A percentile compares a stretch with the other conserved stretches of the same genome.
phyloP scores from a whole-genome alignment of 2,329 filamentous ascomycete genomes.

The Balansia obtecta region DNA sequence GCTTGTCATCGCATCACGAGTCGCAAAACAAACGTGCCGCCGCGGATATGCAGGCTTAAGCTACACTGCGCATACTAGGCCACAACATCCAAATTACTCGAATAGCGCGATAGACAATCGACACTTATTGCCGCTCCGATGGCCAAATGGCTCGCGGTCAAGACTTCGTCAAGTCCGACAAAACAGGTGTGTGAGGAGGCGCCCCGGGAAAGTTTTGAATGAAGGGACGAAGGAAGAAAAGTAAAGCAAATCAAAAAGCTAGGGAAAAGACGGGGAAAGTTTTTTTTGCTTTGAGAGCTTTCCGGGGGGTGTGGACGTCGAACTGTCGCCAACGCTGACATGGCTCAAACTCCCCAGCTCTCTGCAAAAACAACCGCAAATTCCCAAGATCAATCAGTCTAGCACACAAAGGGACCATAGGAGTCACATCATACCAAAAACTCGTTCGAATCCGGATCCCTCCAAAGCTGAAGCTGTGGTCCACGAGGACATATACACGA shows the following conservation, averaged over 20 bases:
- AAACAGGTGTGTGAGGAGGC: neutral
- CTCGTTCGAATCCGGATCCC: neutral
- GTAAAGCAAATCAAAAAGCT: too few species aligned
- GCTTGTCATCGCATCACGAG: neutral
- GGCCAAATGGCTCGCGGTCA: neutral
- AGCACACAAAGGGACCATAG: neutral
- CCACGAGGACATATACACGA: constrained; percentile 89
- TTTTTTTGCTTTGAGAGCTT: too few species aligned
- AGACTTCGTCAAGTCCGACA: neutral
- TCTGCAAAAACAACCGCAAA: neutral
- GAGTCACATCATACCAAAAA: neutral
- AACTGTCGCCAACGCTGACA: neutral
- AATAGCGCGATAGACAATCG: neutral
- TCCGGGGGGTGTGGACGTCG: neutral
- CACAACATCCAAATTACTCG: neutral
- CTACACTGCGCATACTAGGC: neutral
- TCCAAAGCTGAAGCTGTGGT: constrained; percentile 4
- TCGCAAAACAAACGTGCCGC: neutral
- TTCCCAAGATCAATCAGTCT: neutral
- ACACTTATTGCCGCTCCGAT: too few species aligned
- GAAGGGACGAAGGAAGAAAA: neutral
- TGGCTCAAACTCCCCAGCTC: neutral
- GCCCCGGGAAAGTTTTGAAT: neutral
- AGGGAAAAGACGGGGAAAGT: too few species aligned
- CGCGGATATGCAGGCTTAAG: neutral